Evolutionary conservation across 2,329 filamentous ascomycete species (phyloP), one percentile per base, ranked within the genome.

Genomic region (Penicillium sclerotiorum): DNA sequence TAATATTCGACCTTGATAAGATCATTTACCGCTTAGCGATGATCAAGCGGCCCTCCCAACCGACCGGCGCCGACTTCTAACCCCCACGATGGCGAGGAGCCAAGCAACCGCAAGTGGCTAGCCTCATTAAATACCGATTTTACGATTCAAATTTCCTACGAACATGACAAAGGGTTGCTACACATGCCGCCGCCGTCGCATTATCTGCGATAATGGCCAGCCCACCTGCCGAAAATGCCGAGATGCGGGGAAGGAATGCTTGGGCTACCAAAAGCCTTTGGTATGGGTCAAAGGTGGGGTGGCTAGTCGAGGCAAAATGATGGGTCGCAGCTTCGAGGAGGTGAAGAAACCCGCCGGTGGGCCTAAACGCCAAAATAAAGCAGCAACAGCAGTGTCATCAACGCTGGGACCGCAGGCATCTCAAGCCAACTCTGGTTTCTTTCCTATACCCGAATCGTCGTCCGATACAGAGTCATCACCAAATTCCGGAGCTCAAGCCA

Each of bases 251-350:
- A 73, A 73, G 56, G 68, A 73, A 63, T 75, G 72, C 47, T 51
- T 74, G 56, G 72, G 72, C 13, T 75, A 75, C 54, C 66, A 70
- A 52, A 73, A 73, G 50, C 70, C 70, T 15, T 53, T 74, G 45
- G 66, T 72, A 12, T 75, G 72, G 72, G 71, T 73, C 27, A 72
- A 71, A 45, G 71, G 71, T 40, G 71, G 71, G 36, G 70, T 74
- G 38, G 72, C 72, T 18, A 75, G 72, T 58, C 72, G 72, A 28
- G 72, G 72, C 18, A 74, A 73, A 62, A 73, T 80, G 77, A 79
- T 79, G 74, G 78, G 78, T n/a, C 74, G 74, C 60, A 75, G 74
- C 20, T 80, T 76, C 57, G 71, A 75, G 47, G 75, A 77, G 49
- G 57, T 63, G 33, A 62, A 56, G 51, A 60, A 53, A 33, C 47